Percentiles rank a stretch among this genome's conserved stretches.
Conservation (phyloP, 176 grass and related monocot species). For the Leersia perrieri region DNA sequence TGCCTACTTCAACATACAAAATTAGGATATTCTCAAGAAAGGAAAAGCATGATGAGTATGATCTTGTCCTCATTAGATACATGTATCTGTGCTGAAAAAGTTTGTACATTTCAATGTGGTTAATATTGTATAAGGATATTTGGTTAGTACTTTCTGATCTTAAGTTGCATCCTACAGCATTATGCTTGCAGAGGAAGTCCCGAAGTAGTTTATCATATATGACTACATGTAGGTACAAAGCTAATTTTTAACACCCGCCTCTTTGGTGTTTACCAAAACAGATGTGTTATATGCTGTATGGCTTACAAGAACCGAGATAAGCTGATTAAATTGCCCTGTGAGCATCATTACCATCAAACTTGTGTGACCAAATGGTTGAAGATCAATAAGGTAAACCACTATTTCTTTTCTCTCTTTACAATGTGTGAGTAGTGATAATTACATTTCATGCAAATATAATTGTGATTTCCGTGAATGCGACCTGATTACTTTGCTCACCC, state of each 20-base stretch:
- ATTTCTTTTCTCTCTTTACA: background rate
- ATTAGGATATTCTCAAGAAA: conserved; percentile 75
- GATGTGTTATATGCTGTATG: conserved; percentile 92
- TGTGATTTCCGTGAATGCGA: background rate
- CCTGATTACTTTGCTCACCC: background rate
- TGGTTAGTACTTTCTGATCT: background rate
- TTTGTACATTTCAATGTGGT: background rate
- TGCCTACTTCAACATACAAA: conserved; percentile 69
- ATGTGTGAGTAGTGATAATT: background rate
- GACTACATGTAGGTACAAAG: background rate
- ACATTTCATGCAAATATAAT: background rate
- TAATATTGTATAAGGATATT: background rate
- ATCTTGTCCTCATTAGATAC: conserved; percentile 1
- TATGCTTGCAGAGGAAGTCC: background rate
- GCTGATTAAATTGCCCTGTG: conserved; percentile 70
- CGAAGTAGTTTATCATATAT: background rate
- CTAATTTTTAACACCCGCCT: conserved; percentile 7
- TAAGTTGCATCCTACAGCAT: background rate
- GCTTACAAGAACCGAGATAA: conserved; percentile 77
- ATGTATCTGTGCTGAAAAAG: too few species aligned
- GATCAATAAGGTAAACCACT: conserved; percentile 73
- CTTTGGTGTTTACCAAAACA: conserved; percentile 41
- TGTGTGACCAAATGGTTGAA: conserved; percentile 83
- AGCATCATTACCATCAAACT: conserved; percentile 74
- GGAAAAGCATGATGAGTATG: conserved; percentile 86